A percentile compares a stretch with the other conserved stretches of the same genome.
These are phyloP conservation scores for Microdochium nivale DNA, from an alignment of 2,329 filamentous ascomycete species.

Conservation along the genomic window DNA sequence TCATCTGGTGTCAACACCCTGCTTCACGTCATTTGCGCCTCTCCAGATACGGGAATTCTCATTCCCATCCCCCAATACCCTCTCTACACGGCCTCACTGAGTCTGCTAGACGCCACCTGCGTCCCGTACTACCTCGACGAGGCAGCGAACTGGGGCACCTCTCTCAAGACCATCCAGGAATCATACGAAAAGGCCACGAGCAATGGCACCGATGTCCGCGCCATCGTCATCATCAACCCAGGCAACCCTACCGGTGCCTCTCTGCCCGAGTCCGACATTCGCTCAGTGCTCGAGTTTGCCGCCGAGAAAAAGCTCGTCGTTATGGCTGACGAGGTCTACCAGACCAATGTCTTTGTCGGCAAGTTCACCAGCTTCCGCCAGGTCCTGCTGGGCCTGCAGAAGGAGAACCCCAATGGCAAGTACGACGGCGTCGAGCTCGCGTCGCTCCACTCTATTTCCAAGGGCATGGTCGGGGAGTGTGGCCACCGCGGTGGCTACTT, in stretches of 20 bases:
- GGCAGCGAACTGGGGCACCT: slow-evolving; percentile 76
- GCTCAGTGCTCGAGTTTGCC: slow-evolving; percentile 78
- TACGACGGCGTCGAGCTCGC: slow-evolving; percentile 85
- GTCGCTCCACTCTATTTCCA: slow-evolving; percentile 87
- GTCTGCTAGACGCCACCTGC: slow-evolving; percentile 73
- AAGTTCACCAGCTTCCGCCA: slow-evolving; percentile 95
- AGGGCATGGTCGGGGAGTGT: slow-evolving; percentile 98
- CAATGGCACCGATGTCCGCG: slow-evolving; percentile 77
- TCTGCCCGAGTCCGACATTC: slow-evolving; percentile 69
- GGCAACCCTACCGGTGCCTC: slow-evolving; percentile 94
- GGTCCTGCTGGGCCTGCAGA: slow-evolving; percentile 72
- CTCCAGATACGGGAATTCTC: slow-evolving; percentile 70
- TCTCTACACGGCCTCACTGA: slow-evolving; percentile 88
- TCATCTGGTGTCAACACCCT: slow-evolving; percentile 93
- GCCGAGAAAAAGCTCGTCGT: slow-evolving; percentile 78
- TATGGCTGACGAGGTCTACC: slow-evolving; percentile 96
- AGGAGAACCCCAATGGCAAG: slow-evolving; percentile 55
- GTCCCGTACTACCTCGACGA: slow-evolving; percentile 96
- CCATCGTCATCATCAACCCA: slow-evolving; percentile 96
- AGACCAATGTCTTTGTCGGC: slow-evolving; percentile 95
- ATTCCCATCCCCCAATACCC: slow-evolving; percentile 97
- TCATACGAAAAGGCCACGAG: slow-evolving; percentile 66
- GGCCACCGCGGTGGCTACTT: slow-evolving; percentile 97
- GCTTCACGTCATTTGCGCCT: slow-evolving; percentile 78
- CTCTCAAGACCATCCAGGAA: slow-evolving; percentile 66